Evolutionary conservation across 2,329 filamentous ascomycete genomes (phyloP), one percentile per base, ranked within the genome.

Genomic region (Teratosphaeria nubilosa): DNA sequence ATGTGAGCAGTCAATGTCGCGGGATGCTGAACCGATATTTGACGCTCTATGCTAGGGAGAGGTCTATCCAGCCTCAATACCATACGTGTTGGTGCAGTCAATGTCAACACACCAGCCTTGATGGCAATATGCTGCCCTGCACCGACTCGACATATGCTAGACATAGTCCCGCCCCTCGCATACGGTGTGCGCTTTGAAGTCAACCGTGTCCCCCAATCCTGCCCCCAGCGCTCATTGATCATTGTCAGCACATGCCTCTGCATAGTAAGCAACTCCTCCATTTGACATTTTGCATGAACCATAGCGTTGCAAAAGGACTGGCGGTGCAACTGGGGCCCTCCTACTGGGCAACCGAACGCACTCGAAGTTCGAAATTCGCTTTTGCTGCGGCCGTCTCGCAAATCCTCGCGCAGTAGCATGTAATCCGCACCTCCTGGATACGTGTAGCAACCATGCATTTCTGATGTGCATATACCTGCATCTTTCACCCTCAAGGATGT

Each of bases 401-500:
- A 37, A 37, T 1, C 16, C 34, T 37, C 11, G 34, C n/a, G 20
- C n/a, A 48, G 9, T 10, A 4, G n/a, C 41, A 20, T 20, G 41
- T 10, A 5, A 6, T 16, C 16, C 41, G 20, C 16, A 48, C 10
- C 41, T 22, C 41, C 41, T 48, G n/a, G 16, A 20, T 6, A 5
- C 41, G 41, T 10, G 41, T 7, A n/a, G 20, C 9, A n/a, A 30
- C 51, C 30, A 22, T 30, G n/a, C 51, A 53, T 9, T 14, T 30
- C 25, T 24, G 13, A n/a, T 53, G 27, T 20, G 9, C 51, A 30
- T 13, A 6, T 48, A 41, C 14, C 34, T 41, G 34, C 34, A 22
- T 22, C 5, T 20, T 10, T 24, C 14, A 24, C 20, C 30, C 53
- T 67, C 60, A 71, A 56, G 71, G 69, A 65, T 73, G 73, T 37